Conservation (phyloP, 345 rosid genomes). For the Lumnitzera littorea region DNA sequence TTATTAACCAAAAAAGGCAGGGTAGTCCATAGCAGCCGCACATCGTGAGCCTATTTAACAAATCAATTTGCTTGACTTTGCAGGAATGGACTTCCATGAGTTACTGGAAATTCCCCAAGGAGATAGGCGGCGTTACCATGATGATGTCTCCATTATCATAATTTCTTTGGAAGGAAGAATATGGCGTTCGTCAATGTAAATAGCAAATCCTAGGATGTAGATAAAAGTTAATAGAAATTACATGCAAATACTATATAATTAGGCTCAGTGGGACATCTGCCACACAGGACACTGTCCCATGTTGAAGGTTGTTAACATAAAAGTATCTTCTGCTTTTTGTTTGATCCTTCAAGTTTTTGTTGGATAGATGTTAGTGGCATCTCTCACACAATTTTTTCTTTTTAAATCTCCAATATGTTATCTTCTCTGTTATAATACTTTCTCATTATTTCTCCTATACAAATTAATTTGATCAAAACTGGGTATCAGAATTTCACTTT, state of each 20-base stretch:
- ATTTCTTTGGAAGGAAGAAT: slow-evolving; percentile 90
- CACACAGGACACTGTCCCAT: not conserved
- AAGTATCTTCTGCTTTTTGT: not conserved
- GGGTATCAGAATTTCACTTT: too few species aligned
- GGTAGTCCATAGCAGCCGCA: not conserved
- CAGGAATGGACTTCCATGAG: slow-evolving; percentile 87
- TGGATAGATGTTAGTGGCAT: too few species aligned
- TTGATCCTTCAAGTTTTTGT: too few species aligned
- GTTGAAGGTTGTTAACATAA: not conserved
- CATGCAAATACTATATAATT: not conserved
- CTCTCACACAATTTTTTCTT: too few species aligned
- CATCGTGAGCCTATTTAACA: not conserved
- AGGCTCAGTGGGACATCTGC: not conserved
- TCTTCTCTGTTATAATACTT: too few species aligned
- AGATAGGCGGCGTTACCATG: slow-evolving; percentile 80
- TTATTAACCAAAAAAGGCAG: not conserved
- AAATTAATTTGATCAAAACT: too few species aligned
- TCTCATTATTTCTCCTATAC: too few species aligned
- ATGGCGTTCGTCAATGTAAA: slow-evolving; percentile 80
- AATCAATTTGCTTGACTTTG: not conserved
- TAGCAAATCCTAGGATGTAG: not conserved
- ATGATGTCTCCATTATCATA: slow-evolving; percentile 79
- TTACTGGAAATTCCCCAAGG: slow-evolving; percentile 90
- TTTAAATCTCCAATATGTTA: too few species aligned
- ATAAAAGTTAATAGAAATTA: not conserved